These are phyloP conservation scores for Fusarium citri DNA, from an alignment of 2,329 filamentous ascomycete genomes.

Conservation along the genomic window DNA sequence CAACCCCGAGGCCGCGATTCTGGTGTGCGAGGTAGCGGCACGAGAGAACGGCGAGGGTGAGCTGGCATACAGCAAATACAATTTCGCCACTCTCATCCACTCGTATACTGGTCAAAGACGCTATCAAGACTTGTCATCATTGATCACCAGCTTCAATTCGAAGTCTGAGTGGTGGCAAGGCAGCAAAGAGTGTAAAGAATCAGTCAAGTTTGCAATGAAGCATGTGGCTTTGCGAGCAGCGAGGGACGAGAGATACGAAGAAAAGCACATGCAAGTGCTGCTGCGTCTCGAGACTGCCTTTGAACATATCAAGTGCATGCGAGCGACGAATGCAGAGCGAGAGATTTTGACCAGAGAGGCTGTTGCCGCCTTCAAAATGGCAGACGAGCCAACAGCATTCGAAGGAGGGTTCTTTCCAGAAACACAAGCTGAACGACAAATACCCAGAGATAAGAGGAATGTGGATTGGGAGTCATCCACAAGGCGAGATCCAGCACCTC, in stretches of 20 bases:
- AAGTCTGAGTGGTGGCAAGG: conserved; percentile 53
- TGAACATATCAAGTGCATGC: conserved; percentile 40
- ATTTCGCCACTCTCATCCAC: conserved; percentile 54
- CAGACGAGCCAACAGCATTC: conserved; percentile 27
- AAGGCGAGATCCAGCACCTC: conserved; percentile 8
- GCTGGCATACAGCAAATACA: conserved; percentile 52
- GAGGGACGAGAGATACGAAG: conserved; percentile 4
- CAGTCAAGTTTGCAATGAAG: conserved; percentile 55
- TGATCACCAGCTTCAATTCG: conserved; percentile 50
- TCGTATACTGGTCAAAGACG: conserved; percentile 49
- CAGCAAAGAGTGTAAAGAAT: conserved; percentile 52
- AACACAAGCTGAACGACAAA: conserved; percentile 13
- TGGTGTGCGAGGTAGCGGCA: conserved; percentile 53
- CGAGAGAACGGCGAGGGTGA: conserved; percentile 52
- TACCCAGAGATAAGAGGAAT: conserved; percentile 15
- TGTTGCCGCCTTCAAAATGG: conserved; percentile 35
- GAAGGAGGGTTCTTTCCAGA: conserved; percentile 24
- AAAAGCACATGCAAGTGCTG: conserved; percentile 45
- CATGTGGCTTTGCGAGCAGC: conserved; percentile 45
- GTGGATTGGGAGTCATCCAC: conserved; percentile 16
- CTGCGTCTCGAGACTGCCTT: conserved; percentile 34
- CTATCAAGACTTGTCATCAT: conserved; percentile 48
- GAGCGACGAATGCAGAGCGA: conserved; percentile 39
- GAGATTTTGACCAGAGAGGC: conserved; percentile 30
- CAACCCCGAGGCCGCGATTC: conserved; percentile 47